Base-by-base conservation (phyloP, 1,139 yeast genomes). In the Lodderomyces orthopsilosis region DNA sequence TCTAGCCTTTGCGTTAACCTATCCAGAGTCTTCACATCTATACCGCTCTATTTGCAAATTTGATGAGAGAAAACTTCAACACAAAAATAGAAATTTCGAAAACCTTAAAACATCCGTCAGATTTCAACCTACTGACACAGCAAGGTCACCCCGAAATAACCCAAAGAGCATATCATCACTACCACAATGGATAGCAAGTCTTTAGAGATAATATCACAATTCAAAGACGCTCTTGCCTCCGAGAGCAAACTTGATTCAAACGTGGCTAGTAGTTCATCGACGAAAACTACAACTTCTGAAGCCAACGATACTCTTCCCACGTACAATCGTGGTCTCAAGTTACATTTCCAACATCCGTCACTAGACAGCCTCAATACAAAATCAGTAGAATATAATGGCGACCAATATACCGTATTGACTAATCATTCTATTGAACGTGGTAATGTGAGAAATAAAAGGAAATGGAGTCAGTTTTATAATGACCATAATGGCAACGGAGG, bases 321-420 rank as follows among this genome's bases (percentile, higher is more conserved):
- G 26, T 54, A 63, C 33, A 73, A 70, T 53, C 54, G 77, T 42
- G 77, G 76, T 8, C 57, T 57, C 42, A 71, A 71, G 48, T 52
- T 68, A 32, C 44, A 55, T 38, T 24, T 54, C 17, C 44, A 37
- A 7, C 56, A 14, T 46, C 35, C 44, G 12, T 45, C 58, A 17
- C 49, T 61, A 23, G 59, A 61, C 41, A 40, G 58, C 9, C 58
- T 70, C 22, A 54, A 54, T 23, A 55, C 71, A 14, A 68, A 68
- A 49, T 61, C 69, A 17, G 75, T 72, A 26, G 76, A 71, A 44
- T 70, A 69, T 50, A 64, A 66, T 41, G 75, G 75, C n/a, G 53
- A 51, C n/a, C 60, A 62, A 46, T 70, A 69, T 49, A 53, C 70
- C 41, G 75, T 73, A 6, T 61, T 66, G 41, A 66, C 70, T 22